These are phyloP conservation scores for Aspergillus flavus DNA, from an alignment of 2,329 filamentous ascomycete species.

Conservation along the genomic window DNA sequence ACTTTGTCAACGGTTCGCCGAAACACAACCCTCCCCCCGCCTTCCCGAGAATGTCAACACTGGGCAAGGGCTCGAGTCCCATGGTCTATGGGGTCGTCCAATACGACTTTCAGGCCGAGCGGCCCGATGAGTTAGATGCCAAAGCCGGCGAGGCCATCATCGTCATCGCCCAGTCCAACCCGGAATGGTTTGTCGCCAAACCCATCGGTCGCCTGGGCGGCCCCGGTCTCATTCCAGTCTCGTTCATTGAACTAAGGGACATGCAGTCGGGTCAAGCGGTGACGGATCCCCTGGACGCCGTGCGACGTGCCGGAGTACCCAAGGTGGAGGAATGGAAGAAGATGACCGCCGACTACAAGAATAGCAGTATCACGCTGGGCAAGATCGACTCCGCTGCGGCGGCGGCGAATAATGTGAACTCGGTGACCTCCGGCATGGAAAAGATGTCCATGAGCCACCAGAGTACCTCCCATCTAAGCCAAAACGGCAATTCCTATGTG, in stretches of 20 bases:
- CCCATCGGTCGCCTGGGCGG: conserved; percentile 97
- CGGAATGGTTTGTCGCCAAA: conserved; percentile 99
- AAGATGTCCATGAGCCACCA: conserved; percentile 74
- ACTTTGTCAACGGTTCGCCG: conserved; percentile 25
- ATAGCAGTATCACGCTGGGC: conserved; percentile 94
- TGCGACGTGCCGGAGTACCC: conserved; percentile 85
- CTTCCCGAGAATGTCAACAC: conserved; percentile 46
- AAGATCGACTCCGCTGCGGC: conserved; percentile 67
- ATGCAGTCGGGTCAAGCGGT: conserved; percentile 87
- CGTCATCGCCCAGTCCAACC: conserved; percentile 96
- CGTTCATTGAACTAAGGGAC: conserved; percentile 94
- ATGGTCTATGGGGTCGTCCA: conserved; percentile 97
- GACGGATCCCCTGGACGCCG: conserved; percentile 78
- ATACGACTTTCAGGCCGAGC: conserved; percentile 93
- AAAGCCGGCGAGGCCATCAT: conserved; percentile 96
- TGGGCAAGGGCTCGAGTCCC: conserved; percentile 64
- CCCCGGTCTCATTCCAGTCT: conserved; percentile 91
- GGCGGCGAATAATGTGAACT: conserved; percentile 43
- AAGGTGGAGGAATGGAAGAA: conserved; percentile 99
- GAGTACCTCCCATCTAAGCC: conserved; percentile 52
- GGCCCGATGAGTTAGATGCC: conserved; percentile 93
- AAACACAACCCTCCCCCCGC: conserved; percentile 27
- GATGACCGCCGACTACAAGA: conserved; percentile 99
- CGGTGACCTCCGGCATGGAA: conserved; percentile 71
- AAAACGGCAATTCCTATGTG: conserved; percentile 55